Base-by-base conservation (phyloP, 805 yeast species). In the Candida saitoana region DNA sequence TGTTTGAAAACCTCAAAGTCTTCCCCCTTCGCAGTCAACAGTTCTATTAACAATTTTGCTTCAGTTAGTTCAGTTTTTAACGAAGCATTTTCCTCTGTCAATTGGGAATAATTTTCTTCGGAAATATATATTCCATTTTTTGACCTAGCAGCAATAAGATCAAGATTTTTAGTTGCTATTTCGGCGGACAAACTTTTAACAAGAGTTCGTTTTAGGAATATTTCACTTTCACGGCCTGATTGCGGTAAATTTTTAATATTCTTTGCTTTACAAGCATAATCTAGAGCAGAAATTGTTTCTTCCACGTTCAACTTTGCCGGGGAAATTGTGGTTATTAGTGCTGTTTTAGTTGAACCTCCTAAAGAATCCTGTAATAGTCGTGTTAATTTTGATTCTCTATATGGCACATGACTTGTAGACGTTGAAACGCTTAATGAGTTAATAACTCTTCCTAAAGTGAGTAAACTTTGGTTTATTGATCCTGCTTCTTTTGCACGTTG, bases 401-500 rank as follows among this genome's bases (percentile, higher is more conserved):
- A 89, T 0, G 98, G 97, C 22, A 91, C 79, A 58, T 87, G 96
- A 2, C 74, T 63, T 15, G 47, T 41, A 29, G 43, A 41, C 12
- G 49, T 44, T 12, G 45, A 54, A 15, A 65, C 73, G 34, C 66
- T 60, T 38, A 69, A 54, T 7, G 62, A 72, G 57, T 84, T 89
- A 16, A 91, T 90, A 1, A 91, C 97, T 47, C 96, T 71, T 1
- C 98, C 98, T 34, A 91, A 70, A 0, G 96, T 83, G 29, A 91
- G 65, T 40, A 91, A 68, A 60, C 95, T 84, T 60, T 88, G 96
- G 61, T 91, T 91, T 39, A 90, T 90, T 15, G 87, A 79, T 0
- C 96, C 97, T 0, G 97, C 96, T 57, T 91, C 99, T 50, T 88
- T 81, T 0, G 96, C 96, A 34, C 96, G 73, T 56, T 80, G 84